Evolutionary conservation across 192 early-diverging fungal species (phyloP).

Genomic region (Diversispora eburnea): DNA sequence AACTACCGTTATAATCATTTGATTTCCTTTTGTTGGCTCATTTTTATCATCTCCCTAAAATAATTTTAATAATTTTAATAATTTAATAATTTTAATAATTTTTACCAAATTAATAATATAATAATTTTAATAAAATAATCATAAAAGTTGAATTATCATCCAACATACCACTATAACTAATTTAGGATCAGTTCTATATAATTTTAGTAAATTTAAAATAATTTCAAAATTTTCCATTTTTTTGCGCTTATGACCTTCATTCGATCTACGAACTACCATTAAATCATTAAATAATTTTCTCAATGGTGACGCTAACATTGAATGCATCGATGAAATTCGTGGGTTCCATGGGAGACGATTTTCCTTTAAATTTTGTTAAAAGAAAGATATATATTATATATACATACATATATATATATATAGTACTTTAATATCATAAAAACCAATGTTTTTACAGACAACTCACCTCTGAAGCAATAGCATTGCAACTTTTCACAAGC

Average conservation of each 20-base stretch:
- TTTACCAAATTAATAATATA: not conserved
- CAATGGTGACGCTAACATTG: slow-evolving; percentile 59
- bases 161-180: slow-evolving; percentile 59
- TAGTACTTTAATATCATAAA: not conserved
- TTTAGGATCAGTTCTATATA: slow-evolving; percentile 72
- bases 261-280: slow-evolving; percentile 36
- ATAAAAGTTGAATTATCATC: not conserved
- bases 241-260: slow-evolving; percentile 33
- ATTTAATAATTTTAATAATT: no score
- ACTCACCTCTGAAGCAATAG: slow-evolving; percentile 58
- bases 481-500: slow-evolving; percentile 73
- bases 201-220: slow-evolving; percentile 71
- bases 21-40: slow-evolving; percentile 36
- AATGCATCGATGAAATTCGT: slow-evolving; percentile 48
- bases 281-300: slow-evolving; percentile 61
- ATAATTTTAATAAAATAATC: not conserved
- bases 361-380: slow-evolving; percentile 27
- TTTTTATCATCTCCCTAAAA: not conserved
- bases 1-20: slow-evolving; percentile 67
- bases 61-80: no score
- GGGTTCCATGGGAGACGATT: slow-evolving; percentile 70
- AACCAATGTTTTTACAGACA: not conserved
- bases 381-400: no score
- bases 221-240: slow-evolving; percentile 77
- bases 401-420: not conserved